These are phyloP conservation scores for Stenocarpella maydis DNA, from an alignment of 2,329 filamentous ascomycete species.

Conservation along the genomic window DNA sequence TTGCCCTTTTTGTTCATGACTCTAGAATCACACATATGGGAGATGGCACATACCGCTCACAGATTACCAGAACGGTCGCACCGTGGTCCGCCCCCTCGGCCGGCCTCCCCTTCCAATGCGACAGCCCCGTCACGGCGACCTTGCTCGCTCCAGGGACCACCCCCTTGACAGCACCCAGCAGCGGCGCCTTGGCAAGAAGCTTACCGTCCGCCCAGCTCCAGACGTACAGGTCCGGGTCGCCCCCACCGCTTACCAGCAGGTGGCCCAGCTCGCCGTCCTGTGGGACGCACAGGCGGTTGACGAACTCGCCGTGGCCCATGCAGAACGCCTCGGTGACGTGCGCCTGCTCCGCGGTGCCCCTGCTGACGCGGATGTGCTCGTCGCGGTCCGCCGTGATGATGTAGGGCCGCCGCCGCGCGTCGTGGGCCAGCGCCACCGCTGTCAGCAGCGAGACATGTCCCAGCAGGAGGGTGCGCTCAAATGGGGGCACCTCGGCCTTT, in stretches of 20 bases:
- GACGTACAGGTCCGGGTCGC: conserved; percentile 78
- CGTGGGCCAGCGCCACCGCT: conserved; percentile 67
- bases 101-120: conserved; percentile 41
- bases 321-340: conserved; percentile 92
- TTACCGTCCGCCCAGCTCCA: conserved; percentile 79
- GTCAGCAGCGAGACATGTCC: conserved; percentile 97
- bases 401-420: conserved; percentile 52
- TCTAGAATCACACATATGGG: conserved; percentile 24
- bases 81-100: conserved; percentile 31
- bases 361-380: conserved; percentile 86
- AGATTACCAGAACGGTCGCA: conserved; percentile 46
- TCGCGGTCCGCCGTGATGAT: conserved; percentile 66
- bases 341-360: conserved; percentile 76
- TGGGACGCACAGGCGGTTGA: conserved; percentile 78
- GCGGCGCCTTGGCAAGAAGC: conserved; percentile 61
- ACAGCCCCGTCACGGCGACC: conserved; percentile 57
- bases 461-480: conserved; percentile 81
- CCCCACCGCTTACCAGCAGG: conserved; percentile 83
- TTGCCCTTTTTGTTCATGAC: neutral
- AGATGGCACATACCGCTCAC: conserved; percentile 53
- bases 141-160: conserved; percentile 48
- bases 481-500: conserved; percentile 55
- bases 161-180: conserved; percentile 55
- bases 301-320: conserved; percentile 85
- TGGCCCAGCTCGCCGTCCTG: conserved; percentile 52